Evolutionary conservation across 768 basidiomycete genomes (phyloP).

Genomic region (Collybiopsis luxurians): DNA sequence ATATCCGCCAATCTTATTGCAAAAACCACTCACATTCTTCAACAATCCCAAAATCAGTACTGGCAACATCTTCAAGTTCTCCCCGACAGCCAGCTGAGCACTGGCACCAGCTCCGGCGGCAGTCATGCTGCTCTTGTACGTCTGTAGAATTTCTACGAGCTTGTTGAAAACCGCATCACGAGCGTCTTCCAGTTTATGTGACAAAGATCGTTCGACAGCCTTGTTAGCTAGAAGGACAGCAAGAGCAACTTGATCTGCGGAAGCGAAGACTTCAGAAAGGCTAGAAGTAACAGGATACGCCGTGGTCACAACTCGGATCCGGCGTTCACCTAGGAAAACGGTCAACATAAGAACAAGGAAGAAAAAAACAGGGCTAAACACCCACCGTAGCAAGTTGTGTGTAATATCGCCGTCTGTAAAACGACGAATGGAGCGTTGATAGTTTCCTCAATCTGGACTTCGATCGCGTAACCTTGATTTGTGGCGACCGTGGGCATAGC

Average conservation of each 20-base stretch:
- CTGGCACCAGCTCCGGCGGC: constrained; percentile 91
- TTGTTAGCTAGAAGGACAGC: constrained; percentile 86
- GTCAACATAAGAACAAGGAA: background rate
- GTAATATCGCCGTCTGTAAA: constrained; percentile 90
- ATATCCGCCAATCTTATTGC: background rate
- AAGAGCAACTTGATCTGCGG: constrained; percentile 86
- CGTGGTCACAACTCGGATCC: constrained; percentile 87
- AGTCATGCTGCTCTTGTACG: constrained; percentile 97
- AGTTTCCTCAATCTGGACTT: constrained; percentile 93
- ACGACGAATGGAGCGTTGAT: constrained; percentile 90
- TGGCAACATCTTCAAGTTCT: constrained; percentile 94
- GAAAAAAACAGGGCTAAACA: background rate
- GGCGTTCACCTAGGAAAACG: constrained; percentile 58
- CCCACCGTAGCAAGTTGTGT: constrained; percentile 88
- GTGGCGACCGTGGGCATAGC: constrained; percentile 97
- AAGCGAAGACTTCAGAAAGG: constrained; percentile 86
- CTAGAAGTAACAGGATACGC: constrained; percentile 87
- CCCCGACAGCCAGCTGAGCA: constrained; percentile 87
- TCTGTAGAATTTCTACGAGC: constrained; percentile 77
- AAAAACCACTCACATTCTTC: constrained; percentile 71
- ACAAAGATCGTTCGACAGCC: constrained; percentile 85
- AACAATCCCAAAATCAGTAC: constrained; percentile 85
- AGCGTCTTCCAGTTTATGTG: constrained; percentile 86
- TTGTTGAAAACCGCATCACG: constrained; percentile 83
- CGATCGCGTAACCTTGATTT: constrained; percentile 95